Base-by-base conservation (phyloP, 345 rosid species). In the Salix arbutifolia region DNA sequence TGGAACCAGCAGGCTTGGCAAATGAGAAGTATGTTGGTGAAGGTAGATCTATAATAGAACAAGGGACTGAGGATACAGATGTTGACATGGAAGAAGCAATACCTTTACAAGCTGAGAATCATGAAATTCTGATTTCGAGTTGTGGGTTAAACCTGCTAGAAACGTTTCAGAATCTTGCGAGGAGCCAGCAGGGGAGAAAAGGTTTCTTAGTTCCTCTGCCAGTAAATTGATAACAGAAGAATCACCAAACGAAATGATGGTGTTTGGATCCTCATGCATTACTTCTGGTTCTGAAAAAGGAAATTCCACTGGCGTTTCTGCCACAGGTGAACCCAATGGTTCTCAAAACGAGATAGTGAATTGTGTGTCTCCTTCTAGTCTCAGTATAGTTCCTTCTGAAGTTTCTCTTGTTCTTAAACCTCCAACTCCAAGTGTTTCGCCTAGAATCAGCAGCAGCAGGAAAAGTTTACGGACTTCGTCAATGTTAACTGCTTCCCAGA, bases 381-480 rank as follows among this genome's bases (percentile, higher is more conserved):
- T n/a, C n/a, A n/a, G n/a, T n/a, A n/a, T n/a, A n/a, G n/a, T n/a
- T n/a, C n/a, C n/a, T n/a, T n/a, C n/a, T n/a, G n/a, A n/a, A n/a
- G n/a, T n/a, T n/a, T n/a, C n/a, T n/a, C n/a, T n/a, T n/a, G n/a
- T n/a, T n/a, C n/a, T n/a, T n/a, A n/a, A n/a, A n/a, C n/a, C n/a
- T n/a, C n/a, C n/a, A n/a, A n/a, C n/a, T n/a, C n/a, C n/a, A n/a
- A n/a, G n/a, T n/a, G n/a, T n/a, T n/a, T n/a, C n/a, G n/a, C n/a
- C n/a, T n/a, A n/a, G n/a, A n/a, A n/a, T n/a, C n/a, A n/a, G n/a
- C n/a, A n/a, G n/a, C n/a, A n/a, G n/a, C n/a, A 42, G 69, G 35
- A 91, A 94, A 88, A 92, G 96, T 86, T 83, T 92, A 77, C 91
- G 90, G 84, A 90, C 97, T 75, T 91, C 96, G 46, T 89, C 90